Evolutionary conservation across 1,139 yeast species (phyloP), one percentile per base, ranked within the genome.

Genomic region (Waltiozyma sp.): DNA sequence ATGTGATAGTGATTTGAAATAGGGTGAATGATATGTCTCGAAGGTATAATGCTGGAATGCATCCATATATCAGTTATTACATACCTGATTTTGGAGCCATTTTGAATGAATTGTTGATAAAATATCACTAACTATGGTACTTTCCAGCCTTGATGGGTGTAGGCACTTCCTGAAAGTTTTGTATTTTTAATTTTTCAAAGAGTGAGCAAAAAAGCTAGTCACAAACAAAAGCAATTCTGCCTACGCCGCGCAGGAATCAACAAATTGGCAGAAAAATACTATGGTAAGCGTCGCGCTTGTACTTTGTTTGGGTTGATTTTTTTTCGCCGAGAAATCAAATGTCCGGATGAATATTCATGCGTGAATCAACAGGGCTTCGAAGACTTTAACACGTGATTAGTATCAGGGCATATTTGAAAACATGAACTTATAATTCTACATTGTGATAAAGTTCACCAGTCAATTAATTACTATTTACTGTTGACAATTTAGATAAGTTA

Each of bases 51-150:
- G 14, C n/a, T 35, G 5, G 14, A 10, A 35, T 26, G 35, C 19
- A 33, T 31, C 31, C 13, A 31, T 31, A 31, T 31, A 31, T 31
- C 34, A 31, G 34, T 15, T 14, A 31, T 31, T 14, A 31, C 69
- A 53, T 64, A 65, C 69, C 70, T 52, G 69, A 56, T 62, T 62
- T 65, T 55, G 65, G 60, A 60, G 70, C 69, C 69, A 66, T 65
- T 60, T 60, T 55, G 51, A 50, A 48, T 55, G 46, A 35, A 13
- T 35, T 35, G 37, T 35, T 14, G 37, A 35, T 35, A 18, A 18
- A 18, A 35, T 13, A 18, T n/a, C 23, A 21, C 23, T 35, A 18
- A 33, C 28, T 31, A 31, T 21, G 23, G 4, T 14, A 16, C 6
- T 13, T 6, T n/a, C 13, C 3, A 5, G 23, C 23, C 23, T 35